Percentiles rank a stretch among this genome's conserved stretches.
phyloP scores from a whole-genome alignment of 495 filamentous ascomycete species.

The Penicillium steckii region DNA sequence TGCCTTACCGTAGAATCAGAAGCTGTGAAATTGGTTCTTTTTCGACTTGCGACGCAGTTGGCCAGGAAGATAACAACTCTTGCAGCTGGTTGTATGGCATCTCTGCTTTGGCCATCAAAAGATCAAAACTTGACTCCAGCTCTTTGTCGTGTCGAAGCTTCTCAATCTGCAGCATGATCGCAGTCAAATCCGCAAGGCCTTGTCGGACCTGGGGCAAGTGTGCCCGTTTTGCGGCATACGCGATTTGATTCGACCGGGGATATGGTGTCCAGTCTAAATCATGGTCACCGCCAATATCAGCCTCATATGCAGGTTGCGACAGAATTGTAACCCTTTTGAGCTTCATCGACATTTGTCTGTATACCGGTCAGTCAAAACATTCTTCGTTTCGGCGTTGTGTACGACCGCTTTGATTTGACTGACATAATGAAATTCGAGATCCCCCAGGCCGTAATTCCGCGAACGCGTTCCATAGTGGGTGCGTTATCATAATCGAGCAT shows the following conservation, averaged over 20 bases:
- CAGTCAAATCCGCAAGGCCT: conserved; percentile 23
- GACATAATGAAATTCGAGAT: conserved; percentile 37
- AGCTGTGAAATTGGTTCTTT: conserved; percentile 33
- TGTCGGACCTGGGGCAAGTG: conserved; percentile 30
- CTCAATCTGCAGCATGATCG: conserved; percentile 27
- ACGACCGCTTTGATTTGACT: neutral
- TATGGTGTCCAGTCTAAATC: conserved; percentile 38
- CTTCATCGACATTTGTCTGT: conserved; percentile 36
- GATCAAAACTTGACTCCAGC: conserved; percentile 11
- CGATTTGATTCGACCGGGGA: conserved; percentile 36
- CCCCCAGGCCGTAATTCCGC: conserved; percentile 34
- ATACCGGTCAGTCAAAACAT: neutral
- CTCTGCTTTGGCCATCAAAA: conserved; percentile 21
- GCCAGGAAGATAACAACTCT: conserved; percentile 27
- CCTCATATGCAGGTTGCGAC: conserved; percentile 15
- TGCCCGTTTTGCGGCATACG: conserved; percentile 27
- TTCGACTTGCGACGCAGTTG: conserved; percentile 18
- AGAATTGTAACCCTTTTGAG: conserved; percentile 23
- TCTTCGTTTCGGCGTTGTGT: neutral
- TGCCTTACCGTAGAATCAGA: conserved; percentile 38
- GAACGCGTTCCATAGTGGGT: conserved; percentile 22
- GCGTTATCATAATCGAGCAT: conserved; percentile 9
- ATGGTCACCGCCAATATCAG: conserved; percentile 17
- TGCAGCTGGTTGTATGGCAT: conserved; percentile 24
- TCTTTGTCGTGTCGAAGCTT: conserved; percentile 27